Evolutionary conservation across 208 protist species (phyloP).

Genomic region (Trypanosomatidae sp.): DNA sequence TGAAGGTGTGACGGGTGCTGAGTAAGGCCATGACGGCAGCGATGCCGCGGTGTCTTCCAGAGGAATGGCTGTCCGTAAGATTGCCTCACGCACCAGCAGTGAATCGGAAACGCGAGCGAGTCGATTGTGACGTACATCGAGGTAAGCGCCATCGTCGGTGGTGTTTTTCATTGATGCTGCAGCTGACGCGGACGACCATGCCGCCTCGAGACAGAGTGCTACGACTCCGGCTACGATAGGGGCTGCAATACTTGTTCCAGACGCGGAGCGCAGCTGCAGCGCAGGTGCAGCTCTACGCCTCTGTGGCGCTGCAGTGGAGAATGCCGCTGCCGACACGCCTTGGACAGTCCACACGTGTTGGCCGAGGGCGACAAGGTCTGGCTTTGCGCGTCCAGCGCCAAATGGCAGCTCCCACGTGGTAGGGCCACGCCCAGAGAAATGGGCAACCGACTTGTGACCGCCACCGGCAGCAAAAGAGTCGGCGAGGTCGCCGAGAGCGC

Average conservation of each 20-base stretch:
- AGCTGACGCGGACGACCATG: constrained; percentile 2
- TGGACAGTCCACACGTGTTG: constrained; percentile 36
- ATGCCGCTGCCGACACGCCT: constrained; percentile 8
- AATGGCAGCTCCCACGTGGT: constrained; percentile 95
- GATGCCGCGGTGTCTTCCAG: neutral
- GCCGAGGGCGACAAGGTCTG: constrained; percentile 95
- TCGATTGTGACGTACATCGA: neutral
- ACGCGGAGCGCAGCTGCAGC: constrained; percentile 43
- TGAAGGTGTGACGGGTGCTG: neutral
- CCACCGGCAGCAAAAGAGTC: neutral
- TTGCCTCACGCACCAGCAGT: constrained; percentile 17
- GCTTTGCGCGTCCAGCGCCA: constrained; percentile 94
- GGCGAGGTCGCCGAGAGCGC: neutral
- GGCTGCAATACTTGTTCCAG: constrained; percentile 95
- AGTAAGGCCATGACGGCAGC: neutral
- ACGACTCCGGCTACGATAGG: constrained; percentile 95
- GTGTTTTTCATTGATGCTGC: neutral
- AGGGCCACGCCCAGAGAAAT: constrained; percentile 94
- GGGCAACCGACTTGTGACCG: constrained; percentile 34
- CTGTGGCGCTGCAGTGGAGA: neutral
- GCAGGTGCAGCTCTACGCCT: neutral
- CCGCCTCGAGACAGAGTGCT: constrained; percentile 79
- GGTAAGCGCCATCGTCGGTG: neutral
- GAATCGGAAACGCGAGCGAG: neutral
- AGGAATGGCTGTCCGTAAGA: constrained; percentile 13